Base-by-base conservation (phyloP, 1,284 basidiomycete species). In the Pisolithus thermaeus region DNA sequence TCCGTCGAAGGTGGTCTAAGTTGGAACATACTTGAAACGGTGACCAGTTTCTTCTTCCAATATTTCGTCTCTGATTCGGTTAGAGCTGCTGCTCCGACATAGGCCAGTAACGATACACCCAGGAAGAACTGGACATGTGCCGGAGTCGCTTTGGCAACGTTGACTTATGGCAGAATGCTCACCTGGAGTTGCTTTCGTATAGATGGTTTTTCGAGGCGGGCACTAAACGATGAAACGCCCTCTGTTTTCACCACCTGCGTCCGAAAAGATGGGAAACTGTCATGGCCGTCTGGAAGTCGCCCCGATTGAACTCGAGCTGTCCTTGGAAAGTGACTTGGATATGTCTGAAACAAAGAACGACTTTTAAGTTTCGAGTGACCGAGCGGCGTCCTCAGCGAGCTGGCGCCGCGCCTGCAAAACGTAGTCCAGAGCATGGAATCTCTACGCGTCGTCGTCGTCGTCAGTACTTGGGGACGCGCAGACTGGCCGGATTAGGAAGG, bases 141-240 rank as follows among this genome's bases (percentile, higher is more conserved):
- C 14, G 4, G 30, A 27, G 23, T n/a, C 14, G 12, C 9, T 43
- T 27, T n/a, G 14, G 1, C 25, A 25, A 16, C 3, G 14, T 16
- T 16, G n/a, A 43, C 14, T 39, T 20, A 18, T 28, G 9, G 1
- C 11, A 46, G 18, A n/a, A 47, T 20, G 58, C 75, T 41, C 47
- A 76, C 75, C 28, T 70, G 49, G 7, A 76, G 59, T 51, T 77
- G 76, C 16, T 64, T 69, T 30, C 68, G 52, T 56, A 73, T 63
- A 16, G 59, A 57, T n/a, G 74, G 70, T 20, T 62, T 56, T 49
- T 63, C 58, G 43, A 77, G 59, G 3, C 60, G 60, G 18, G 72
- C 70, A 23, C 60, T 58, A 50, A 75, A 75, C 2, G 71, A 63
- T 32, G 59, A 63, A 14, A 69, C 51, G 4, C 50, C 48, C 36